These are phyloP conservation scores for Plantago major DNA, from an alignment of 257 asterid genomes.

Conservation along the genomic window DNA sequence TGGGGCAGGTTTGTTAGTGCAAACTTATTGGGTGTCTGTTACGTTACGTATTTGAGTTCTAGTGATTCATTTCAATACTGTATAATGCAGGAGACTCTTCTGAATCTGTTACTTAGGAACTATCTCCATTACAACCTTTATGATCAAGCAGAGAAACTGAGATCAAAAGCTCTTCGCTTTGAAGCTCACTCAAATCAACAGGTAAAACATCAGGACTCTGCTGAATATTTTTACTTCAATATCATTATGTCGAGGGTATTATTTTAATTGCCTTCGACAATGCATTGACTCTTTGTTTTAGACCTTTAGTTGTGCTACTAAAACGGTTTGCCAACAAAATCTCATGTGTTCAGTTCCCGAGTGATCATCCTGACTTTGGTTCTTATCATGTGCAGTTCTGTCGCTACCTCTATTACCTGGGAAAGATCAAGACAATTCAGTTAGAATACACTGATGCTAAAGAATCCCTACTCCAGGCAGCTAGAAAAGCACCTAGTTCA, in stretches of 20 bases:
- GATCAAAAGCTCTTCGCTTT: slow-evolving; percentile 78
- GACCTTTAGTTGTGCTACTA: too few species aligned
- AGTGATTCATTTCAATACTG: slow-evolving; percentile 15
- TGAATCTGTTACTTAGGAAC: slow-evolving; percentile 68
- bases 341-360: too few species aligned
- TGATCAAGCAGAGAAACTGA: slow-evolving; percentile 76
- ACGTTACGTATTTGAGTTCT: slow-evolving; percentile 12
- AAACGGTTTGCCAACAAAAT: background rate
- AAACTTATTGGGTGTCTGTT: slow-evolving; percentile 4
- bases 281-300: background rate
- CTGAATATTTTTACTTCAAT: too few species aligned
- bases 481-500: slow-evolving; percentile 65
- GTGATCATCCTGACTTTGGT: slow-evolving; percentile 13
- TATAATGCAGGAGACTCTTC: slow-evolving; percentile 61
- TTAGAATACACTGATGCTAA: slow-evolving; percentile 81
- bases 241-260: too few species aligned
- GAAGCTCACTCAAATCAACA: slow-evolving; percentile 84
- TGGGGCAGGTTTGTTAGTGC: slow-evolving; percentile 84
- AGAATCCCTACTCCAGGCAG: slow-evolving; percentile 76
- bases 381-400: slow-evolving; percentile 48
- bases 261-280: background rate
- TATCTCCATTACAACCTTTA: slow-evolving; percentile 76
- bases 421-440: slow-evolving; percentile 76
- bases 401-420: slow-evolving; percentile 73
- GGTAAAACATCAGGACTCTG: slow-evolving; percentile 28